These are phyloP conservation scores for Erythrophleum ivorense DNA, from an alignment of 331 rosid species.

Conservation along the genomic window DNA sequence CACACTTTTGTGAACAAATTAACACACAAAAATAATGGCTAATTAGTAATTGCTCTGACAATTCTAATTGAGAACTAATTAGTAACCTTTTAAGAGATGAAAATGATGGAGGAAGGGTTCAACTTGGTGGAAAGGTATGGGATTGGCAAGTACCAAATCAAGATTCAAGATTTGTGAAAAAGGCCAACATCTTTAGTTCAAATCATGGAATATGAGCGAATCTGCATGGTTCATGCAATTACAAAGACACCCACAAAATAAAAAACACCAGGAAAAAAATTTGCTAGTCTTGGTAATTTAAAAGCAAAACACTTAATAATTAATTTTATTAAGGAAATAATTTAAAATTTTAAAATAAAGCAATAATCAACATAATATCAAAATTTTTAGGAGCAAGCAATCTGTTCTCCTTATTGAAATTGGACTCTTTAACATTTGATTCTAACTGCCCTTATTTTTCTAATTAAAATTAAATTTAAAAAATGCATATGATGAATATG, in stretches of 20 bases:
- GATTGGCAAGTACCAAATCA: not conserved
- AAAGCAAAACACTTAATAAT: not conserved
- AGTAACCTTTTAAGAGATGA: not conserved
- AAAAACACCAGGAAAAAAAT: not conserved
- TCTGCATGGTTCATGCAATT: constrained; percentile 17
- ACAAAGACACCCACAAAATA: not conserved
- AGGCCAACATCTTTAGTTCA: not conserved
- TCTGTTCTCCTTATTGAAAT: too few relatives aligned
- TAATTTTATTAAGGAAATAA: too few relatives aligned
- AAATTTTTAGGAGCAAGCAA: too few relatives aligned
- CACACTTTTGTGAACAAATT: not conserved
- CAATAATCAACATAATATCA: too few relatives aligned
- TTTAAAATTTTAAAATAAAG: too few relatives aligned
- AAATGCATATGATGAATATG: too few relatives aligned
- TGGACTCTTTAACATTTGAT: too few relatives aligned
- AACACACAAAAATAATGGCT: not conserved
- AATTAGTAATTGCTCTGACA: not conserved
- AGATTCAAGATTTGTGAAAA: not conserved
- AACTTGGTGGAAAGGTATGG: not conserved
- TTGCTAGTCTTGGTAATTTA: not conserved
- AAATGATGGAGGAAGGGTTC: not conserved
- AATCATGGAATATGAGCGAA: not conserved
- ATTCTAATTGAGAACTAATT: not conserved
- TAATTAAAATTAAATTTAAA: too few relatives aligned
- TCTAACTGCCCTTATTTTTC: too few relatives aligned